These are phyloP conservation scores for Odonthalia washingtoniensis DNA, from an alignment of 31 red algal species.

Conservation along the genomic window DNA sequence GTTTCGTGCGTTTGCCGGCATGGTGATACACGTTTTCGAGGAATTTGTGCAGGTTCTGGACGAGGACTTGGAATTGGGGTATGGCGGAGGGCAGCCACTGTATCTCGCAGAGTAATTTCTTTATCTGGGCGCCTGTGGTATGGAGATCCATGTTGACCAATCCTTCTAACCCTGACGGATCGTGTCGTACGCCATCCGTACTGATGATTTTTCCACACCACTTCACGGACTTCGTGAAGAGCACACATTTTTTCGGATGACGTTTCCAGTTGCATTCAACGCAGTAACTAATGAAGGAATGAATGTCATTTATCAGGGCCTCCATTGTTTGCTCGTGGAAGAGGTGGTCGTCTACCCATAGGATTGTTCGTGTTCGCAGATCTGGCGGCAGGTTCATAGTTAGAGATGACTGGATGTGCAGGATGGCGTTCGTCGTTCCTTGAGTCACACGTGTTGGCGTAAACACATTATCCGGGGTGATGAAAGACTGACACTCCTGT, in stretches of 20 bases:
- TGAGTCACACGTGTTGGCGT: not conserved
- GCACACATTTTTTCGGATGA: too few species aligned
- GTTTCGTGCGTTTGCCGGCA: not conserved
- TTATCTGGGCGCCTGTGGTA: not conserved
- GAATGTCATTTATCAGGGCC: not conserved
- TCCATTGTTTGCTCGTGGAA: not conserved
- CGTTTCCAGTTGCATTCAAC: too few species aligned
- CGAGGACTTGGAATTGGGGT: not conserved
- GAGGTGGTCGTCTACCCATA: not conserved
- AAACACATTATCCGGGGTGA: conserved; percentile 1
- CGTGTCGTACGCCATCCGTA: too few species aligned
- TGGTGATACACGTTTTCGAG: not conserved
- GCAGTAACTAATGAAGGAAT: too few species aligned
- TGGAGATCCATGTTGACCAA: not conserved
- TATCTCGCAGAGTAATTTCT: not conserved
- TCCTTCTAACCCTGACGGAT: too few species aligned
- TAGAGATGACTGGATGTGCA: not conserved
- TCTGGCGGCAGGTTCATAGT: not conserved
- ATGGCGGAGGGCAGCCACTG: not conserved
- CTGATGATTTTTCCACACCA: too few species aligned
- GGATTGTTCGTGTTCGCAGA: not conserved
- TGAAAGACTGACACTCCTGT: conserved; percentile 1
- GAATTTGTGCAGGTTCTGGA: not conserved
- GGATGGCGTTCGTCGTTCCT: not conserved
- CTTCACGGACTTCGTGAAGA: too few species aligned